Base-by-base conservation (phyloP, 1,284 basidiomycete genomes). In the Irpex rosettiformis region DNA sequence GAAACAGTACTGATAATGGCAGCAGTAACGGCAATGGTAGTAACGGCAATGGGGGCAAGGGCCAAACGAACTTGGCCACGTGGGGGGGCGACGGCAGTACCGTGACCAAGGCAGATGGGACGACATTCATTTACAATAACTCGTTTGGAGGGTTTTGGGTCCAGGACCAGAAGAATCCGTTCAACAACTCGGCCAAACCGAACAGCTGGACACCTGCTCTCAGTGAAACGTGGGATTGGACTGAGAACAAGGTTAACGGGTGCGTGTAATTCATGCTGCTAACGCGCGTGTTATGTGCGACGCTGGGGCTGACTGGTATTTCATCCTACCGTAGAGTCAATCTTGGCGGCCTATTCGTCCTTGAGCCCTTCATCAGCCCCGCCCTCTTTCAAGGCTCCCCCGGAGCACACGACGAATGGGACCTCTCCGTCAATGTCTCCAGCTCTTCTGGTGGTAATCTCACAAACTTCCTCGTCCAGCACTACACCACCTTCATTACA, bases 321-420 rank as follows among this genome's bases (percentile, higher is more conserved):
- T n/a, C n/a, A n/a, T n/a, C n/a, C n/a, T n/a, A n/a, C n/a, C n/a
- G n/a, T 16, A 70, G 75, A 60, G 82, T 88, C 61, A 88, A 88
- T 71, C 70, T 92, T 43, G 91, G 91, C 57, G 90, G 91, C 18
- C 77, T 81, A 59, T 85, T 87, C 70, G 84, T 85, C 5, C 72
- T 85, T 29, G 92, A 95, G 69, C 92, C 92, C 0, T 93, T 94
- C 76, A 95, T 94, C 72, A 74, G 80, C 0, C 93, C 93, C 1
- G 78, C 80, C 16, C 78, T 94, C 29, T 96, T 83, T 75, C 86
- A 96, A 70, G 80, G 80, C 58, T 88, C 88, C 67, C 77, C 83
- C 4, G 66, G 62, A 37, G 75, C 81, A 7, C 68, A 77, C 54
- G 86, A 87, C 71, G 85, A 88, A 70, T 87, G 80, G 78, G 81